Conservation (phyloP, 805 yeast genomes). For the Metschnikowia borealis region DNA sequence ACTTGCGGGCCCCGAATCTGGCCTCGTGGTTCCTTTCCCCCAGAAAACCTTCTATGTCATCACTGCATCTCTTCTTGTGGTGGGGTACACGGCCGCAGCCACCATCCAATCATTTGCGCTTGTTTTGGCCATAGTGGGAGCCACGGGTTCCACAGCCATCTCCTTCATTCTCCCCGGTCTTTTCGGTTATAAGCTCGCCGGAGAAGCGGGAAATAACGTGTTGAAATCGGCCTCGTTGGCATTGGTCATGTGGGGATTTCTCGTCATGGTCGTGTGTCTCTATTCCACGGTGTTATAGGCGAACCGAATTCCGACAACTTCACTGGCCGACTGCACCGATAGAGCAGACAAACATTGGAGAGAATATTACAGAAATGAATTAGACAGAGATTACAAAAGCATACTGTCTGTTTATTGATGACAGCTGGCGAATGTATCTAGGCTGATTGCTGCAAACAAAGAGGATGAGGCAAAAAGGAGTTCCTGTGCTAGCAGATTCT, state of each 20-base stretch:
- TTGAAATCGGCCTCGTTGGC: constrained; percentile 39
- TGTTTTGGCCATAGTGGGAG: constrained; percentile 71
- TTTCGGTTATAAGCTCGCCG: constrained; percentile 62
- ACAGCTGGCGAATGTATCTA: too few relatives aligned
- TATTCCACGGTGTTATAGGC: constrained; percentile 15
- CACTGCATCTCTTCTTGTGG: constrained; percentile 43
- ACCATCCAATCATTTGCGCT: constrained; percentile 61
- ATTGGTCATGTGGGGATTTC: constrained; percentile 50
- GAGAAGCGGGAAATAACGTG: constrained; percentile 29
- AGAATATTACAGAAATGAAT: too few relatives aligned
- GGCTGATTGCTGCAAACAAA: too few relatives aligned
- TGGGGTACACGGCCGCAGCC: constrained; percentile 55
- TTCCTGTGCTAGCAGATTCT: too few relatives aligned
- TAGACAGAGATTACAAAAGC: too few relatives aligned
- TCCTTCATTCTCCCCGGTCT: constrained; percentile 76
- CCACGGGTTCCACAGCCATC: constrained; percentile 78
- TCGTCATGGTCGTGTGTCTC: constrained; percentile 50
- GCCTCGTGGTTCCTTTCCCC: constrained; percentile 43
- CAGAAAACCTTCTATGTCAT: constrained; percentile 44
- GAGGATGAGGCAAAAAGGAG: too few relatives aligned
- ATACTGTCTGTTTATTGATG: too few relatives aligned
- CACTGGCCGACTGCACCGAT: too few relatives aligned
- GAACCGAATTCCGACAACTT: too few relatives aligned
- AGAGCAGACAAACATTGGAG: too few relatives aligned
- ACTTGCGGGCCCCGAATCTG: too few relatives aligned